Evolutionary conservation across 495 filamentous ascomycete species (phyloP), one percentile per base, ranked within the genome.

Genomic region (Darksidea phi): DNA sequence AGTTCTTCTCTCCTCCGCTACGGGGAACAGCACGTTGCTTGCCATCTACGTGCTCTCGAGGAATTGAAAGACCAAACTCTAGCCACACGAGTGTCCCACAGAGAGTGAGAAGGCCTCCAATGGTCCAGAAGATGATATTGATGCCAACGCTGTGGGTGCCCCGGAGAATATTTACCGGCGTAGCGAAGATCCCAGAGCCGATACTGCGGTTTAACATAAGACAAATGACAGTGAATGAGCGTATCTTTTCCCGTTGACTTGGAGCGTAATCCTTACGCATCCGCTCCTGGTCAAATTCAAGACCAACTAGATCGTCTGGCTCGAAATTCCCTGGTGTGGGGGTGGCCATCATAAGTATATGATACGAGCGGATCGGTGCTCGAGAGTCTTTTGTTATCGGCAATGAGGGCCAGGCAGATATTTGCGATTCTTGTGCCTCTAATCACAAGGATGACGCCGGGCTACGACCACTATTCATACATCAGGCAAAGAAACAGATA

Each of bases 1-100:
- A 88, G 67, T 86, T 82, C 71, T 84, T 83, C 70, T 84, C 81
- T 34, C 81, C 81, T 17, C 81, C 80, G 62, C 78, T 82, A 32
- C 28, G 28, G 28, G 28, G 28, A 32, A 32, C 28, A 32, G 28
- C 28, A 32, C 28, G 28, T 32, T 32, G 4, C 28, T 32, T 32
- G 28, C 28, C 28, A 32, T 32, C 28, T 32, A 32, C 28, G 28
- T 32, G 10, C 28, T 32, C 28, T n/a, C 75, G 66, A 20, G 80
- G 80, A 47, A 82, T 76, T 36, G 76, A 77, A 15, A 77, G 74
- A 6, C 70, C 71, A 21, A 69, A 70, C 52, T 71, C 72, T 36
- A 69, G 63, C 45, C 69, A 74, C 15, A 62, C 59, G 32, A 52
- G 48, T 32, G 59, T 74, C 26, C 79, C 80, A 18, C 74, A 74